Evolutionary conservation across 345 rosid species (phyloP).

Genomic region (Syzygium aromaticum): DNA sequence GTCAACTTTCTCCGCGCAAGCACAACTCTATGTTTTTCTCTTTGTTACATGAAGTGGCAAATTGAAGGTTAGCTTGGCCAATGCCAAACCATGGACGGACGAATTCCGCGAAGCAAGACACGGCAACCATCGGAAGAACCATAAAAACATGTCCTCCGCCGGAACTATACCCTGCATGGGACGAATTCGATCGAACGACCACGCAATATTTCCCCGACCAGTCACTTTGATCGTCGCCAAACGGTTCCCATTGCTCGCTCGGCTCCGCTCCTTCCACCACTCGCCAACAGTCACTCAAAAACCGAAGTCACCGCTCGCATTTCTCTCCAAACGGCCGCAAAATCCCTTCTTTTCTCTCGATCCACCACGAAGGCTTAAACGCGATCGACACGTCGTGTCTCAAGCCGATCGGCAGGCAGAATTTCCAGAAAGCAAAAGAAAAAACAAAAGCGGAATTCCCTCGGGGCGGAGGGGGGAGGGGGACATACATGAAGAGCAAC

Average conservation of each 20-base stretch:
- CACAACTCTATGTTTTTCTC: neutral
- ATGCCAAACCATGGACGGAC: neutral
- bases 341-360: neutral
- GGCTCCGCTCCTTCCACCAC: neutral
- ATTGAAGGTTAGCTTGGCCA: neutral
- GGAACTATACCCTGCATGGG: neutral
- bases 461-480: neutral
- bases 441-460: neutral
- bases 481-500: conserved; percentile 82
- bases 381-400: neutral
- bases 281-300: neutral
- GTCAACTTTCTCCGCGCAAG: neutral
- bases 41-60: neutral
- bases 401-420: neutral
- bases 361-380: neutral
- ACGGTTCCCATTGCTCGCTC: neutral
- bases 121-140: neutral
- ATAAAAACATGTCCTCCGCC: neutral
- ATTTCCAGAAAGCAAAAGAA: neutral
- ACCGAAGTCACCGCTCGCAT: neutral
- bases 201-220: neutral
- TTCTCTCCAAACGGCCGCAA: neutral
- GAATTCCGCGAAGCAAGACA: neutral
- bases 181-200: neutral
- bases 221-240: neutral